Evolutionary conservation across 2,329 filamentous ascomycete genomes (phyloP).

Genomic region (Torrubiellomyces zombiae): DNA sequence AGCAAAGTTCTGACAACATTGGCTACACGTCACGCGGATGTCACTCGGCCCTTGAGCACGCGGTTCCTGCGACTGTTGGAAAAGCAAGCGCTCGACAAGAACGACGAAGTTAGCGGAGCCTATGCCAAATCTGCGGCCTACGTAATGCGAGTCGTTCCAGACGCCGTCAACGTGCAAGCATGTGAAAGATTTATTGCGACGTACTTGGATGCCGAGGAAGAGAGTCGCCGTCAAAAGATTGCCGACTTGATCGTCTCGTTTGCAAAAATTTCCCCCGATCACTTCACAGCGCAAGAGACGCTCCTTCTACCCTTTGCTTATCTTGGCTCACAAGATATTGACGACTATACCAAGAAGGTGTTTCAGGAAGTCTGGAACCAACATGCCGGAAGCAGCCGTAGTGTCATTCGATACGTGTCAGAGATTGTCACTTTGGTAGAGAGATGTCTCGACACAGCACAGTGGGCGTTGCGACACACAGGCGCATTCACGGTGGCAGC

Average conservation of each 20-base stretch:
- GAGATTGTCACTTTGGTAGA: slow-evolving; percentile 62
- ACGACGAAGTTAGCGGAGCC: slow-evolving; percentile 80
- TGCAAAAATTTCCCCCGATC: slow-evolving; percentile 75
- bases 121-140: slow-evolving; percentile 83
- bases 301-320: slow-evolving; percentile 76
- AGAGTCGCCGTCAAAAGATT: slow-evolving; percentile 54
- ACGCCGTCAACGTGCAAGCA: slow-evolving; percentile 32
- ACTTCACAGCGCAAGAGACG: slow-evolving; percentile 62
- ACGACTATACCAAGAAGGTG: slow-evolving; percentile 62
- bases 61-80: slow-evolving; percentile 62
- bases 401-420: slow-evolving; percentile 65
- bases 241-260: slow-evolving; percentile 72
- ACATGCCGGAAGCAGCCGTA: slow-evolving; percentile 70
- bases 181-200: slow-evolving; percentile 41
- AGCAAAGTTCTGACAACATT: slow-evolving; percentile 72
- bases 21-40: slow-evolving; percentile 58
- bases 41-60: slow-evolving; percentile 61
- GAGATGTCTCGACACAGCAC: slow-evolving; percentile 56
- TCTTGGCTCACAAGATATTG: slow-evolving; percentile 69
- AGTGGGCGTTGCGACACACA: slow-evolving; percentile 84
- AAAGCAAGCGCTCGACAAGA: slow-evolving; percentile 74
- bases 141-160: slow-evolving; percentile 44
- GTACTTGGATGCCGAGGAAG: slow-evolving; percentile 72
- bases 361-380: slow-evolving; percentile 80
- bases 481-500: slow-evolving; percentile 68